Conservation (phyloP, 208 protist genomes). For the Acanthamoeba lenticulata region DNA sequence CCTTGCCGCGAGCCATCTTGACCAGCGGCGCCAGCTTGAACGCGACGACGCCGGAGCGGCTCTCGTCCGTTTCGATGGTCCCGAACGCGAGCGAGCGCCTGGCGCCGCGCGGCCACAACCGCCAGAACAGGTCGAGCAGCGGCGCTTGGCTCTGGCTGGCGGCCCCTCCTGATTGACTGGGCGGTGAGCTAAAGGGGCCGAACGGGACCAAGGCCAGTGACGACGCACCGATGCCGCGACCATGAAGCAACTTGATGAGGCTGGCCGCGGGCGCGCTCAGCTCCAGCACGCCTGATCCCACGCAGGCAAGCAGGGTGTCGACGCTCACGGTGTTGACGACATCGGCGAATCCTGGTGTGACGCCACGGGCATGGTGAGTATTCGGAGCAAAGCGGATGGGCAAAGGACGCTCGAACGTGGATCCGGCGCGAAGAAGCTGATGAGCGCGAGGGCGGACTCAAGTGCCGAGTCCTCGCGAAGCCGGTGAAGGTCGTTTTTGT, state of each 20-base stretch:
- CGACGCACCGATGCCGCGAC: not conserved
- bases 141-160: not conserved
- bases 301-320: not conserved
- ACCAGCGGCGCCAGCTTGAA: not conserved
- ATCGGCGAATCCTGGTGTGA: not conserved
- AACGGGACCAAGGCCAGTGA: not conserved
- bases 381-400: too few relatives aligned
- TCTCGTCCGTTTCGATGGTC: not conserved
- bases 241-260: too few relatives aligned
- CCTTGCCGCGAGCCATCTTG: not conserved
- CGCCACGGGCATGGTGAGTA: too few relatives aligned
- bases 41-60: not conserved
- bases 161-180: not conserved
- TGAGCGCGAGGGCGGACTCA: slow-evolving; percentile 17
- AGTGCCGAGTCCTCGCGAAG: not conserved
- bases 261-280: not conserved
- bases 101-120: not conserved
- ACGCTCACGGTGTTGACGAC: not conserved
- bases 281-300: not conserved
- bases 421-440: not conserved
- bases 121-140: not conserved
- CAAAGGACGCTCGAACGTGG: too few relatives aligned
- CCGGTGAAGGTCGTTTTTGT: not conserved
- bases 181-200: not conserved
- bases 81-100: not conserved